phyloP scores from a whole-genome alignment of 2,329 filamentous ascomycete genomes.

The Corinectria fuckeliana region DNA sequence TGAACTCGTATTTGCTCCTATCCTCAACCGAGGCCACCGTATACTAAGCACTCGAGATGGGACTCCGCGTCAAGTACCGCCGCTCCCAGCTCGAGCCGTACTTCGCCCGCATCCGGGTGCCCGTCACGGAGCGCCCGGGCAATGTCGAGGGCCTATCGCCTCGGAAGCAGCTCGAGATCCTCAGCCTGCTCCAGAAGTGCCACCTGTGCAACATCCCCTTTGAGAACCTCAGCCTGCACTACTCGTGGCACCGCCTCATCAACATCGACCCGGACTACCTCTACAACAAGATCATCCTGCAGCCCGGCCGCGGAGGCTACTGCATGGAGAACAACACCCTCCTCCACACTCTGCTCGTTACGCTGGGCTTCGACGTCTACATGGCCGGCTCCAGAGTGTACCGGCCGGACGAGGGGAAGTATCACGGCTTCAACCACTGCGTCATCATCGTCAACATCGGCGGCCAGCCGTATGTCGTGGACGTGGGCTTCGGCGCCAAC shows the following conservation, averaged over 20 bases:
- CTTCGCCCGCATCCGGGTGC: conserved; percentile 23
- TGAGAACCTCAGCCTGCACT: conserved; percentile 61
- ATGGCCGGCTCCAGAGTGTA: conserved; percentile 54
- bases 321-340: conserved; percentile 57
- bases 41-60: neutral
- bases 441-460: conserved; percentile 64
- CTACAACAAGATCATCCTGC: conserved; percentile 50
- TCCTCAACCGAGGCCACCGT: too few species aligned
- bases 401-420: conserved; percentile 14
- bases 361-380: conserved; percentile 57
- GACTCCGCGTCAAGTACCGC: conserved; percentile 9
- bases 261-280: conserved; percentile 49
- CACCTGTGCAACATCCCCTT: conserved; percentile 61
- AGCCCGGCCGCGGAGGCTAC: conserved; percentile 52
- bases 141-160: conserved; percentile 13
- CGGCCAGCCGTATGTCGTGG: conserved; percentile 55
- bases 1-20: neutral
- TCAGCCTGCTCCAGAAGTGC: conserved; percentile 43
- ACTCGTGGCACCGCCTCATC: conserved; percentile 46
- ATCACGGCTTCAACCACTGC: conserved; percentile 54
- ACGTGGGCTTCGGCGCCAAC: conserved; percentile 67
- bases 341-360: conserved; percentile 55
- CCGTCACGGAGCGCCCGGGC: conserved; percentile 4
- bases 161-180: conserved; percentile 36
- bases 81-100: conserved; percentile 21